Percentiles rank a stretch among this genome's conserved stretches.
These are phyloP conservation scores for Neolentinus lepideus DNA, from an alignment of 1,284 basidiomycete genomes.

Conservation along the genomic window DNA sequence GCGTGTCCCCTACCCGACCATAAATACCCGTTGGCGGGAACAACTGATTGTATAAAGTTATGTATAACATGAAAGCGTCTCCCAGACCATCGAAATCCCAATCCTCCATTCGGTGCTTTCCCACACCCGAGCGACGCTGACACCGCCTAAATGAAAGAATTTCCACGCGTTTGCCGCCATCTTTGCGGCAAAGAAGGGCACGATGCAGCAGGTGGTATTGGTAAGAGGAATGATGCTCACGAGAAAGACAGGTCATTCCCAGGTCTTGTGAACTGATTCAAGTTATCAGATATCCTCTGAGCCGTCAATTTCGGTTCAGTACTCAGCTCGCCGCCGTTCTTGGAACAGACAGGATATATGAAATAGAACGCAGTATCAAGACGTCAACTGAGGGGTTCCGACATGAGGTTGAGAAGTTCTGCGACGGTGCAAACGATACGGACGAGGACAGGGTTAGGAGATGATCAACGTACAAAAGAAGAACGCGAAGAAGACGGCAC, in stretches of 20 bases:
- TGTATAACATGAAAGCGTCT: neutral
- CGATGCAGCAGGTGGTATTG: neutral
- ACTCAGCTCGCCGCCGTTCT: neutral
- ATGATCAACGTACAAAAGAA: neutral
- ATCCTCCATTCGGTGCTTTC: neutral
- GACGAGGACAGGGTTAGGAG: neutral
- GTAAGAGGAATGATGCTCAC: neutral
- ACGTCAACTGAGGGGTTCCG: neutral
- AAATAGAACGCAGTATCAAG: neutral
- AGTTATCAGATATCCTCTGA: neutral
- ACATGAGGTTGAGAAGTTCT: neutral
- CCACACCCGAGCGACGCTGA: neutral
- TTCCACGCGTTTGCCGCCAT: neutral
- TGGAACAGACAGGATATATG: neutral
- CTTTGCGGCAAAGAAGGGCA: neutral
- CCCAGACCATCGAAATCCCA: neutral
- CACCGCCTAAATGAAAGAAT: neutral
- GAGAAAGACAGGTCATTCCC: conserved; percentile 1
- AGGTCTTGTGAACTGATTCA: neutral
- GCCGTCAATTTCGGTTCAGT: neutral
- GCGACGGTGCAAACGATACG: neutral
- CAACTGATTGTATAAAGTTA: neutral
- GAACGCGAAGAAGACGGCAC: neutral
- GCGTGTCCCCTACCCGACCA: neutral
- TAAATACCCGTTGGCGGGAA: neutral